Base-by-base conservation (phyloP, 208 protist genomes). In the Eutreptiella sp. region DNA sequence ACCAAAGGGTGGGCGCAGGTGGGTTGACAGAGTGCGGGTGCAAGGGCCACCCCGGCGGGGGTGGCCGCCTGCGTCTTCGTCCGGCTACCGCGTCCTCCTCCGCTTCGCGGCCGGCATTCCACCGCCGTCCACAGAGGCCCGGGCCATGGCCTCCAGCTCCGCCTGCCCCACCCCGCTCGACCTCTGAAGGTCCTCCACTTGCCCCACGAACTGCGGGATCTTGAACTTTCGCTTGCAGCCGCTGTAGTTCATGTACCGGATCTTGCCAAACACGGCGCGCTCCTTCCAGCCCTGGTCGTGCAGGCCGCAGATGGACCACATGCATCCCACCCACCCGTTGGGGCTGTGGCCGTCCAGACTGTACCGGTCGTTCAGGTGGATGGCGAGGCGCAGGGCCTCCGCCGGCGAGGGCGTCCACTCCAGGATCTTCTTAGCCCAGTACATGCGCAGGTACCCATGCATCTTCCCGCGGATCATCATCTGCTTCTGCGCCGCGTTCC, bases 391-490 rank as follows among this genome's bases (percentile, higher is more conserved):
- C 21, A 79, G 34, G 3, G 74, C 73, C 46, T 69, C 38, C 14
- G 47, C 64, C 1, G 73, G 73, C 1, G 29, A 38, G 2, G 19
- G 11, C 3, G 71, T 72, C 74, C 74, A 80, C 32, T 80, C 74
- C 19, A 80, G 53, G 28, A 80, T 79, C 42, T 80, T 80, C 53
- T 80, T 80, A 1, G 72, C 68, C 72, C 72, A 77, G 34, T 77
- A 77, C 74, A 79, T 80, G 3, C 74, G 46, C 64, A 79, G 66
- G 61, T 68, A 79, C 9, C 73, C 72, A 42, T 79, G 73, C 72
- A 79, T 78, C 48, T 79, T 79, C 38, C 73, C 73, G 23, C 4
- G 19, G 19, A 34, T 31, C n/a, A 73, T 63, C 46, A 79, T 63
- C 63, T 74, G 39, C 3, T n/a, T 26, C 63, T 73, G 68, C n/a